Evolutionary conservation across 352 stramenopile genomes (phyloP).

Genomic region (Halophytophthora polymorphica): DNA sequence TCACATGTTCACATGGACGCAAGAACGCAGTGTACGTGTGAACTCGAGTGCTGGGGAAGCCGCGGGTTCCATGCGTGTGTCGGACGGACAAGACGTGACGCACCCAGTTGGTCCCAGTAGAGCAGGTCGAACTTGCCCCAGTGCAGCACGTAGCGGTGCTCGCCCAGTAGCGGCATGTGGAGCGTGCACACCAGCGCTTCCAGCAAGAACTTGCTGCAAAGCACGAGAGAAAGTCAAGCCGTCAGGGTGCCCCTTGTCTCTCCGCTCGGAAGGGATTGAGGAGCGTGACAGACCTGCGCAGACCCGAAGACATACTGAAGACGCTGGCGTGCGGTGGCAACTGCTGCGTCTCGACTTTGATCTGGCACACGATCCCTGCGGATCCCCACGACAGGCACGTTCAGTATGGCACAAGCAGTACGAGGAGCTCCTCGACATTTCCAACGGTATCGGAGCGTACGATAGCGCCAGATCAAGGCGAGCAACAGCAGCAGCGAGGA

Average conservation of each 20-base stretch:
- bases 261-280: neutral
- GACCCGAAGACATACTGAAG: constrained; percentile 31
- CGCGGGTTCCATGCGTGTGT: neutral
- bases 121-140: constrained; percentile 25
- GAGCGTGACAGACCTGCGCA: constrained; percentile 24
- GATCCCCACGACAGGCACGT: neutral
- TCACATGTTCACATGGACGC: neutral
- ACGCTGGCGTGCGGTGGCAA: constrained; percentile 28
- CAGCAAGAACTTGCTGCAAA: constrained; percentile 32
- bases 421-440: neutral
- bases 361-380: constrained; percentile 29
- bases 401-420: neutral
- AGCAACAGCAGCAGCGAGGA: constrained; percentile 32
- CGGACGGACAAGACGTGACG: neutral
- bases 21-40: neutral
- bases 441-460: constrained; percentile 17
- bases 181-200: constrained; percentile 39
- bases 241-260: neutral
- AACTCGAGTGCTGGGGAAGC: neutral
- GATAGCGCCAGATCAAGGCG: constrained; percentile 41
- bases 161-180: constrained; percentile 37
- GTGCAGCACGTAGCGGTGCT: constrained; percentile 25
- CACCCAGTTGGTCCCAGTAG: constrained; percentile 54
- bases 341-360: constrained; percentile 44
- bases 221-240: neutral